Conservation (phyloP, 2,329 filamentous ascomycete genomes). For the Epichloe bromicola region DNA sequence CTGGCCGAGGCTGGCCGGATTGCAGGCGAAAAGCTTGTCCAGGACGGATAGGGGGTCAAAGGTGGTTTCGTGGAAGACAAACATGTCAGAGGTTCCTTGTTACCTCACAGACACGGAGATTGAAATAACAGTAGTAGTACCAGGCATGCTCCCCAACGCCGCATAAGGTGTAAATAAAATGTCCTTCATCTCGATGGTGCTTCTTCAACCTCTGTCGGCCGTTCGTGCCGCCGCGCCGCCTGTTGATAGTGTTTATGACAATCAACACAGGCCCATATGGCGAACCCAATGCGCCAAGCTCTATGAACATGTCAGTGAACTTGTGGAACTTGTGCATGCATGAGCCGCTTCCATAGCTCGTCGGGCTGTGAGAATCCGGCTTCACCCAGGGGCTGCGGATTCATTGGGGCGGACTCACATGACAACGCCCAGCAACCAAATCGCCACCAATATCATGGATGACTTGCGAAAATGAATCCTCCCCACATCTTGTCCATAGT, state of each 20-base stretch:
- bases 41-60: conserved; percentile 27
- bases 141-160: too few relatives aligned
- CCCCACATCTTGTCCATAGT: conserved; percentile 4
- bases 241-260: background rate
- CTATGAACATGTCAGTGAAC: background rate
- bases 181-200: too few relatives aligned
- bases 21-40: conserved; percentile 8
- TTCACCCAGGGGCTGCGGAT: too few relatives aligned
- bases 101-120: conserved; percentile 32
- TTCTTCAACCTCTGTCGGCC: too few relatives aligned
- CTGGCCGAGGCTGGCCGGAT: conserved; percentile 8
- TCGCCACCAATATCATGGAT: background rate
- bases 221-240: background rate
- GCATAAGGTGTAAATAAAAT: too few relatives aligned
- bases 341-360: too few relatives aligned
- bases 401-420: conserved; percentile 9
- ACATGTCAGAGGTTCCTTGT: conserved; percentile 17
- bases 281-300: background rate
- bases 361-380: too few relatives aligned
- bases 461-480: conserved; percentile 5
- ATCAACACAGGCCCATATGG: background rate
- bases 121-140: too few relatives aligned
- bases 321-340: too few relatives aligned
- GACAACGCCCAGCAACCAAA: conserved; percentile 13
- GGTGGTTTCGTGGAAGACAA: conserved; percentile 31